phyloP scores from a whole-genome alignment of 371 early-diverging fungal genomes.

The Blakeslea trispora region DNA sequence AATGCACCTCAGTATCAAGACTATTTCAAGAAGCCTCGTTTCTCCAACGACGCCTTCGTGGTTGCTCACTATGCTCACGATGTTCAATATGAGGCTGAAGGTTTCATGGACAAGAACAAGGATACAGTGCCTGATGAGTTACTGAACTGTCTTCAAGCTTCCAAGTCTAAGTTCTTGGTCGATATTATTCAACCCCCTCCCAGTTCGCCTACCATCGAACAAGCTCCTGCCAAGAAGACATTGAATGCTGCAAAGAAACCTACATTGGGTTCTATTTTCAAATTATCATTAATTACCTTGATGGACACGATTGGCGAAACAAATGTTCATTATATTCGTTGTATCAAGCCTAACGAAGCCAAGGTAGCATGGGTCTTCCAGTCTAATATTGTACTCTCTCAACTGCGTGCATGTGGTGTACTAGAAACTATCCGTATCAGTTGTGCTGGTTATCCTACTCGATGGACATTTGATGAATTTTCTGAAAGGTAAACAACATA shows the following conservation, averaged over 20 bases:
- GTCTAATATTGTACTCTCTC: slow-evolving; percentile 89
- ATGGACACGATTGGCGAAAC: slow-evolving; percentile 94
- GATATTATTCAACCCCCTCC: slow-evolving; percentile 20
- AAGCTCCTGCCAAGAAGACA: slow-evolving; percentile 38
- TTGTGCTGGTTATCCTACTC: slow-evolving; percentile 97
- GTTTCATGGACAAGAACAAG: slow-evolving; percentile 98
- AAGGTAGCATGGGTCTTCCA: slow-evolving; percentile 92
- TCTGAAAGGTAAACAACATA: slow-evolving; percentile 45
- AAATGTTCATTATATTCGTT: slow-evolving; percentile 96
- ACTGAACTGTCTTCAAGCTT: slow-evolving; percentile 65
- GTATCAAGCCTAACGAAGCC: slow-evolving; percentile 96
- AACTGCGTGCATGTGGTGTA: slow-evolving; percentile 99
- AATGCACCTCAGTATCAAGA: slow-evolving; percentile 44
- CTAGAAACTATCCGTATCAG: slow-evolving; percentile 99
- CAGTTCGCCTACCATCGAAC: slow-evolving; percentile 19
- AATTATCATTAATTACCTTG: slow-evolving; percentile 81
- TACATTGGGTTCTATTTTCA: slow-evolving; percentile 89
- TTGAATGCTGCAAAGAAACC: slow-evolving; percentile 69
- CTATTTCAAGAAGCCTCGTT: slow-evolving; percentile 92
- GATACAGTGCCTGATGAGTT: slow-evolving; percentile 97
- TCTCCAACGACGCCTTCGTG: slow-evolving; percentile 79
- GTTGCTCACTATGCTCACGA: slow-evolving; percentile 92
- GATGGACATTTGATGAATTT: slow-evolving; percentile 93
- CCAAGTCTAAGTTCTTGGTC: slow-evolving; percentile 70
- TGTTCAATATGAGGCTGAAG: slow-evolving; percentile 89